A percentile compares a stretch with the other conserved stretches of the same genome.
Evolutionary conservation across 352 stramenopile genomes (phyloP).

Genomic region (Pythium rhizo-oryzae): DNA sequence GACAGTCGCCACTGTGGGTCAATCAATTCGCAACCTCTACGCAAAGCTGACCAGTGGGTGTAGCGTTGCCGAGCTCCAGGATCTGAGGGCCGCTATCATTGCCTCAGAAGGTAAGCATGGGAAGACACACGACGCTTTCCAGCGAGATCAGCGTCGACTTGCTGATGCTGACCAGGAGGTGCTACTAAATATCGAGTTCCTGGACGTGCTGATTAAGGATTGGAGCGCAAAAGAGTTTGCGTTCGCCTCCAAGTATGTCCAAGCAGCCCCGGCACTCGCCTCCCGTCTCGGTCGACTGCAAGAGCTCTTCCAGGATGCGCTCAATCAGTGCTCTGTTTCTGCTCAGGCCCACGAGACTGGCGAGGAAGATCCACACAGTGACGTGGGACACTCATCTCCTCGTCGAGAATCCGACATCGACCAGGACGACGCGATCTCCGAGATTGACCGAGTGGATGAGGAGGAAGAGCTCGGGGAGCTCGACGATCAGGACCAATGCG

Average conservation of each 20-base stretch:
- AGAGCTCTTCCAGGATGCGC: conserved; percentile 38
- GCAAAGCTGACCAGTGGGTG: conserved; percentile 59
- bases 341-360: background rate
- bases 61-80: conserved; percentile 59
- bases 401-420: background rate
- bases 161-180: conserved; percentile 50
- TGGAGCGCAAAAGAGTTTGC: conserved; percentile 4
- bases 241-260: conserved; percentile 44
- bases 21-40: conserved; percentile 53
- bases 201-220: conserved; percentile 45
- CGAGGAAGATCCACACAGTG: background rate
- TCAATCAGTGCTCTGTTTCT: conserved; percentile 9
- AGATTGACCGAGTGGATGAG: background rate
- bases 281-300: conserved; percentile 50
- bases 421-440: background rate
- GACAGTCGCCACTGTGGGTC: conserved; percentile 42
- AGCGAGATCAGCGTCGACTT: conserved; percentile 26
- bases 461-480: conserved; percentile 12
- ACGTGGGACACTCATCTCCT: background rate
- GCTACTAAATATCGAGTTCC: conserved; percentile 62
- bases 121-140: conserved; percentile 35
- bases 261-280: conserved; percentile 50
- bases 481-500: conserved; percentile 6
- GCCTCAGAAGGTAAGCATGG: conserved; percentile 48
- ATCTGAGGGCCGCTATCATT: conserved; percentile 52